Base-by-base conservation (phyloP, 768 basidiomycete genomes). In the Phallus indusiatus region DNA sequence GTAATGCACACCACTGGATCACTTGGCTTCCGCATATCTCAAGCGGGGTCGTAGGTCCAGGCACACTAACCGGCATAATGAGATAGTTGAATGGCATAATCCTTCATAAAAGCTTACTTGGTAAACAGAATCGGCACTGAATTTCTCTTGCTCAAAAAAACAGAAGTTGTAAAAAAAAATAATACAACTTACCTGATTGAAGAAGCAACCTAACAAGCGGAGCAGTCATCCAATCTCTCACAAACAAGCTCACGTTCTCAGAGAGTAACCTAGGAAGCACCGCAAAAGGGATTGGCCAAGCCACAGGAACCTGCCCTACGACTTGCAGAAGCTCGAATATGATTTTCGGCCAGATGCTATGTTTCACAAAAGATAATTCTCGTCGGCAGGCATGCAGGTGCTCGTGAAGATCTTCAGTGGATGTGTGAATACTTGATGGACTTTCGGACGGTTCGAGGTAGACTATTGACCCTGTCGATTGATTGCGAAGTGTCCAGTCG, bases 311-410 rank as follows among this genome's bases (percentile, higher is more conserved):
- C 18, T 54, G 53, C 14, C 53, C 53, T 9, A 36, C 36, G 18
- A 54, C 28, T 36, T 54, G 53, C 16, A 54, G 7, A 14, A 54
- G 53, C 17, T 54, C 53, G 18, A 54, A 54, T 28, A 36, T 20
- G 12, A 54, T 20, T 35, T 16, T 54, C 18, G 53, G 53, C 53
- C 53, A 54, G 9, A 54, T 20, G 53, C 53, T 54, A 36, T 54
- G 53, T 35, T 54, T 54, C n/a, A 54, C 17, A 5, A 54, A 36
- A 9, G 53, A 54, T 2, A 54, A 24, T 20, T 54, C 53, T 28
- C 28, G 36, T 14, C 53, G 21, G 36, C 53, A 54, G 9, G 53
- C 18, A 28, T 54, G 53, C 18, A 54, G 18, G 53, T 54, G 53
- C 10, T 24, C 14, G 34, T 54, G 18, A 11, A 54, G 53, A 5